These are phyloP conservation scores for Chionographis japonica DNA, from an alignment of 106 monocot species.

Conservation along the genomic window DNA sequence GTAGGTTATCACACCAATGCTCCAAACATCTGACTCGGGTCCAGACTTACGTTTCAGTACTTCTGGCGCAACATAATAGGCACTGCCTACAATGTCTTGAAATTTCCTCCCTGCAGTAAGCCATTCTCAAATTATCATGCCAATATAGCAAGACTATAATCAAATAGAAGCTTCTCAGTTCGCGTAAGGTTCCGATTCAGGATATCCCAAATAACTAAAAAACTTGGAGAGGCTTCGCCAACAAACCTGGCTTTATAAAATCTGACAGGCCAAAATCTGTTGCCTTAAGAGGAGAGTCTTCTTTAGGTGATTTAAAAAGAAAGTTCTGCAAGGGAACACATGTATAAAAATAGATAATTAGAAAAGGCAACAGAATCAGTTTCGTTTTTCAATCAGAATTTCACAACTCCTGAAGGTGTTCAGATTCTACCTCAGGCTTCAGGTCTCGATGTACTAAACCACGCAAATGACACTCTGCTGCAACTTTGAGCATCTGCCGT, in stretches of 20 bases:
- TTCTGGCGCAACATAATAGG: conserved; percentile 98
- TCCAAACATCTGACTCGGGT: conserved; percentile 97
- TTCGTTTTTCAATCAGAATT: background rate
- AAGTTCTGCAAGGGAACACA: conserved; percentile 65
- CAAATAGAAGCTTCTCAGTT: background rate
- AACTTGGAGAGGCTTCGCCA: background rate
- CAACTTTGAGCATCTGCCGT: conserved; percentile 93
- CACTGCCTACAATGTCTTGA: no score
- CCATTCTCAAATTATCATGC: background rate
- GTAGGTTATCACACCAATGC: conserved; percentile 97
- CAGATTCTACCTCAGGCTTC: conserved; percentile 81
- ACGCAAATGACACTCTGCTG: conserved; percentile 90
- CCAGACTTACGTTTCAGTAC: conserved; percentile 84
- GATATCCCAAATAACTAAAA: background rate
- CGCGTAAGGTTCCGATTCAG: background rate
- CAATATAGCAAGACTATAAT: background rate
- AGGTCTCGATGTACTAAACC: conserved; percentile 95
- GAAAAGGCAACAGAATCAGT: background rate
- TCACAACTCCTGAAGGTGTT: background rate
- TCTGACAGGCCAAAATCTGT: conserved; percentile 97
- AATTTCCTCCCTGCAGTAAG: conserved; percentile 68
- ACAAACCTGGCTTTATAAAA: conserved; percentile 80
- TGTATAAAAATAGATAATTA: background rate
- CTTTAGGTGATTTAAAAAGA: conserved; percentile 78
- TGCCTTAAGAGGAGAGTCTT: conserved; percentile 82